Conservation (phyloP, 2,329 filamentous ascomycete genomes). For the Pseudogymnoascus sp. region DNA sequence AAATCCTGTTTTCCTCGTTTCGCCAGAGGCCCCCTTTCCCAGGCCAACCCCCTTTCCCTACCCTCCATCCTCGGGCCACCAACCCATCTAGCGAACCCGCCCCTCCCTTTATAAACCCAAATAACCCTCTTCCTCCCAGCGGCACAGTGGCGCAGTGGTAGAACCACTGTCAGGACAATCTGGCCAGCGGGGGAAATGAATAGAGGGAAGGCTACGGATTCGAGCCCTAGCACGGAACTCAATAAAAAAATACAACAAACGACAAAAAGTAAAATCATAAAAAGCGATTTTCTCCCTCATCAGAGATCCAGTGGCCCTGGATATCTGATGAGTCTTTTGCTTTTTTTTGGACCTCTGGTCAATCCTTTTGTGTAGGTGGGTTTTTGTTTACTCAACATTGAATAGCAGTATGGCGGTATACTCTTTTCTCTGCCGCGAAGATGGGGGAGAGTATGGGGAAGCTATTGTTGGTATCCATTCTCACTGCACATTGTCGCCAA, state of each 20-base stretch:
- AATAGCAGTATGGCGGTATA: not conserved
- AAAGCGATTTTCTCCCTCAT: not conserved
- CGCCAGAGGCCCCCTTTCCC: not conserved
- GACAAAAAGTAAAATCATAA: not conserved
- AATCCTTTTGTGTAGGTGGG: not conserved
- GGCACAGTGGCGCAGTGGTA: conserved; percentile 1
- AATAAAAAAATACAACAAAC: not conserved
- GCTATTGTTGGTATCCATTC: too few relatives aligned
- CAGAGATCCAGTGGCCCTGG: too few relatives aligned
- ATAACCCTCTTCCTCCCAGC: not conserved
- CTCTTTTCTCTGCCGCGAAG: too few relatives aligned
- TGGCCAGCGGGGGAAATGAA: not conserved
- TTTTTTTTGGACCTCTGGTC: not conserved
- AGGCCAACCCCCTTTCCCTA: not conserved
- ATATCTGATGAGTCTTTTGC: conserved; percentile 3
- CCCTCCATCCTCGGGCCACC: not conserved
- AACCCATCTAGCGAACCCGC: not conserved
- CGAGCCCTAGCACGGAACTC: not conserved
- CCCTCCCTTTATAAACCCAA: not conserved
- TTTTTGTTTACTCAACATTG: not conserved
- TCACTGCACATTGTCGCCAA: too few relatives aligned
- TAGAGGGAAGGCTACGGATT: not conserved
- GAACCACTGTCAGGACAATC: conserved; percentile 1
- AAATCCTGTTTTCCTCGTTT: too few relatives aligned
- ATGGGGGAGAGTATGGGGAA: too few relatives aligned